phyloP scores from a whole-genome alignment of 163 green algal genomes.

The Smithsoniella earleae region DNA sequence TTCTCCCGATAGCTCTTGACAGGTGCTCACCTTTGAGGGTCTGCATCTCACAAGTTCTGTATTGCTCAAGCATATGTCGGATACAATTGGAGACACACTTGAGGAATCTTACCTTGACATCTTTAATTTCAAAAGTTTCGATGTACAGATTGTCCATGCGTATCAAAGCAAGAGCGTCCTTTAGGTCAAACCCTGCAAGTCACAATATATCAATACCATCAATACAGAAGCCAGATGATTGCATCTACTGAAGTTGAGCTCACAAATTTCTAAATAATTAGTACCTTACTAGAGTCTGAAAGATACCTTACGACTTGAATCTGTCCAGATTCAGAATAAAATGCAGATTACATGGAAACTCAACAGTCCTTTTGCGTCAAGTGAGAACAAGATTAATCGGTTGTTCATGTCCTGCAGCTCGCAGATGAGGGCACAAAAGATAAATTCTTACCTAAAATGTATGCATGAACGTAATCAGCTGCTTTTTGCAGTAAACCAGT shows the following conservation, averaged over 20 bases:
- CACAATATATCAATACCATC: too few species aligned
- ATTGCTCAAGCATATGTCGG: background rate
- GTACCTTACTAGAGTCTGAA: conserved; percentile 6
- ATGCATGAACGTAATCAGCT: conserved; percentile 96
- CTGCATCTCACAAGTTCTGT: conserved; percentile 40
- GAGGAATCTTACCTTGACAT: conserved; percentile 71
- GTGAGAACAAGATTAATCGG: too few species aligned
- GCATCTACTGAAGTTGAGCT: too few species aligned
- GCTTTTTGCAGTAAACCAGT: conserved; percentile 80
- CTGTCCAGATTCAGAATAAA: too few species aligned
- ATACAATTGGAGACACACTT: background rate
- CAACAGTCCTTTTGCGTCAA: too few species aligned
- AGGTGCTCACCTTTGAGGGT: conserved; percentile 95
- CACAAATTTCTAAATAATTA: too few species aligned
- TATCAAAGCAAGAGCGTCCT: conserved; percentile 91
- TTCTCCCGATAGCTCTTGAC: conserved; percentile 80
- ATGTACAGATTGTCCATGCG: conserved; percentile 96
- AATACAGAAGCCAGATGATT: too few species aligned
- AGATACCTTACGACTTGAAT: too few species aligned
- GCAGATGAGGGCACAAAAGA: background rate
- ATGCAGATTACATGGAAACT: too few species aligned
- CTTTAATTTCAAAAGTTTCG: conserved; percentile 96
- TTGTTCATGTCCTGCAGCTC: background rate
- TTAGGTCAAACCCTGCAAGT: conserved; percentile 71
- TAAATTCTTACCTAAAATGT: conserved; percentile 64